Conservation (phyloP, 345 rosid genomes). For the Populus simonii region DNA sequence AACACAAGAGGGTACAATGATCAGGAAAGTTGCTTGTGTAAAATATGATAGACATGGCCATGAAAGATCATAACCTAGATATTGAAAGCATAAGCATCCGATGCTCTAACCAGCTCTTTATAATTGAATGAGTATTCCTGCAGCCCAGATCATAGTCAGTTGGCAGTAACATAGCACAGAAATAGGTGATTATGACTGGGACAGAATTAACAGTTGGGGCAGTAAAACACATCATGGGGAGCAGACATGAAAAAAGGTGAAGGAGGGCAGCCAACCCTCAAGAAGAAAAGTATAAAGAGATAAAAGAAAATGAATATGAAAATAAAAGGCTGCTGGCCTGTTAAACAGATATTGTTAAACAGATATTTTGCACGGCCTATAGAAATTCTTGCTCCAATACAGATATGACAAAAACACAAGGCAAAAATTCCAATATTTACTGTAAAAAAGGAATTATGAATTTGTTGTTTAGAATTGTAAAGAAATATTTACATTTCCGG, state of each 20-base stretch:
- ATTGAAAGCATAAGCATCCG: constrained; percentile 43
- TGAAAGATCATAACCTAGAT: constrained; percentile 53
- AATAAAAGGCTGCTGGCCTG: background rate
- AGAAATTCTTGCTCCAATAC: background rate
- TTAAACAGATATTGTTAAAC: background rate
- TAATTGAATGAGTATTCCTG: constrained; percentile 48
- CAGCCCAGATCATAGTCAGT: constrained; percentile 47
- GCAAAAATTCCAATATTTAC: too few relatives aligned
- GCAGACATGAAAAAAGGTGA: background rate
- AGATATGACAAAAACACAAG: background rate
- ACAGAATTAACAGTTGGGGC: background rate
- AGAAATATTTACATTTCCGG: background rate
- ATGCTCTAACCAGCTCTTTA: constrained; percentile 57
- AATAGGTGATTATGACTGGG: constrained; percentile 1
- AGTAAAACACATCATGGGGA: background rate
- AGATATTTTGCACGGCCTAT: background rate
- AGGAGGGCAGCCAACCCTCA: background rate
- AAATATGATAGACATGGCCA: constrained; percentile 26
- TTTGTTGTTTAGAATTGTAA: background rate
- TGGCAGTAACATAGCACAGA: constrained; percentile 23
- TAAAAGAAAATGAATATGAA: background rate
- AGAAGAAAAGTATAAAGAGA: background rate
- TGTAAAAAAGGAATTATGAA: background rate
- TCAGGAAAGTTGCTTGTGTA: background rate
- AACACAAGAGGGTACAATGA: background rate